Evolutionary conservation across 441 rosid genomes (phyloP).

Genomic region (Gossypium laxum): DNA sequence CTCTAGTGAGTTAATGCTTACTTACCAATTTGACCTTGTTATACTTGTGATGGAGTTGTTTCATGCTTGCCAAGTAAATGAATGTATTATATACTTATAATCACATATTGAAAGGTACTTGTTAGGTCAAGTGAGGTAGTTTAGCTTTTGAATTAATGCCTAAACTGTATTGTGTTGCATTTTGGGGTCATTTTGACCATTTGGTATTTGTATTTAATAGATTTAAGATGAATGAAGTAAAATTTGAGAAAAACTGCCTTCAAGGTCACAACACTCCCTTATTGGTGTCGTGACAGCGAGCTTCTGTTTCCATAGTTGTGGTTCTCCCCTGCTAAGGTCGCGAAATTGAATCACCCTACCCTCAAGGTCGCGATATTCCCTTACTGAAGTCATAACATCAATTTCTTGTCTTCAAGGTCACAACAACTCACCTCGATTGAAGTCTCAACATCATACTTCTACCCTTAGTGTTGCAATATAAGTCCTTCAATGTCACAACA

Average conservation of each 20-base stretch:
- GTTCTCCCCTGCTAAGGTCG: not conserved
- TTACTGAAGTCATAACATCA: not conserved
- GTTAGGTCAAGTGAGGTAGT: not conserved
- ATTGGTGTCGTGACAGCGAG: not conserved
- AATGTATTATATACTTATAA: not conserved
- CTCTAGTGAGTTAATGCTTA: too few relatives aligned
- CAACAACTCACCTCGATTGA: too few relatives aligned
- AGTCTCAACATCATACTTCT: too few relatives aligned
- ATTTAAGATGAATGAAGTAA: not conserved
- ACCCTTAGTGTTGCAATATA: too few relatives aligned
- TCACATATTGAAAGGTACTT: not conserved
- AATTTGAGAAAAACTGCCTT: not conserved
- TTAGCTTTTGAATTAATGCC: not conserved
- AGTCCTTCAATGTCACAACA: too few relatives aligned
- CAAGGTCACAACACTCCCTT: not conserved
- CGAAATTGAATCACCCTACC: not conserved
- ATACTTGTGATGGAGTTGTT: not conserved
- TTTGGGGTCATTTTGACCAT: not conserved
- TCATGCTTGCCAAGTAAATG: not conserved
- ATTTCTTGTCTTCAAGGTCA: too few relatives aligned
- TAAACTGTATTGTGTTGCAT: not conserved
- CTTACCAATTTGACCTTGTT: not conserved
- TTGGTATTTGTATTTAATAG: not conserved
- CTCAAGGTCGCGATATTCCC: not conserved
- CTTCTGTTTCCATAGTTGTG: not conserved